Evolutionary conservation across 148 eudicot genomes (phyloP), one percentile per base, ranked within the genome.

Genomic region (Cornus suecica): DNA sequence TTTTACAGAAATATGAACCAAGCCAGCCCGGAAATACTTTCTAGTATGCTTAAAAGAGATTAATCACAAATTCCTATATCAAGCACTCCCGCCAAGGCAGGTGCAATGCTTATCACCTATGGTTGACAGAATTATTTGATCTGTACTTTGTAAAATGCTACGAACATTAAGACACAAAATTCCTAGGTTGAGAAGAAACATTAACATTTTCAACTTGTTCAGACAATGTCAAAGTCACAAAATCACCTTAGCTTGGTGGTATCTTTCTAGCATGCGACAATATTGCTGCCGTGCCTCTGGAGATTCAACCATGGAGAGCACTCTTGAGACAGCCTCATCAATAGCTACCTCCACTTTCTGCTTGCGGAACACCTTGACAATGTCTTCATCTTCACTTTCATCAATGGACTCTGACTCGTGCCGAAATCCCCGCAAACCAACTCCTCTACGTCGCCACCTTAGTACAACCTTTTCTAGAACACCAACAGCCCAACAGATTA

Each of bases 361-460:
- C 69, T 87, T 89, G 23, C 98, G 86, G 78, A 92, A 94, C 26
- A 80, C 85, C 80, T 81, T 86, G 23, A 89, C 78, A 73, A 94
- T 84, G 75, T 89, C 91, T 58, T 90, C 97, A 15, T 89, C 96
- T 27, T 88, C 97, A 70, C 72, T 87, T 66, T 87, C 91, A 70
- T 84, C 86, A 74, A 86, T 74, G 16, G 75, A 24, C 31, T 82
- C 92, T 68, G 81, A 56, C 61, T 94, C 98, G 7, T 64, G 81
- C 76, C 78, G 80, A 73, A 73, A 92, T 76, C 95, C 97, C 61
- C 95, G 90, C 78, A 94, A 77, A 31, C 99, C 99, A 76, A 83
- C 87, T 65, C 97, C 92, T 78, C 83, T 88, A 22, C 99, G 86
- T 22, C 93, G 97, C 99, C 99, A 95, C 69, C 99, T 88, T 45